Evolutionary conservation across 2,329 filamentous ascomycete species (phyloP).

Genomic region (Penicillium sp.): DNA sequence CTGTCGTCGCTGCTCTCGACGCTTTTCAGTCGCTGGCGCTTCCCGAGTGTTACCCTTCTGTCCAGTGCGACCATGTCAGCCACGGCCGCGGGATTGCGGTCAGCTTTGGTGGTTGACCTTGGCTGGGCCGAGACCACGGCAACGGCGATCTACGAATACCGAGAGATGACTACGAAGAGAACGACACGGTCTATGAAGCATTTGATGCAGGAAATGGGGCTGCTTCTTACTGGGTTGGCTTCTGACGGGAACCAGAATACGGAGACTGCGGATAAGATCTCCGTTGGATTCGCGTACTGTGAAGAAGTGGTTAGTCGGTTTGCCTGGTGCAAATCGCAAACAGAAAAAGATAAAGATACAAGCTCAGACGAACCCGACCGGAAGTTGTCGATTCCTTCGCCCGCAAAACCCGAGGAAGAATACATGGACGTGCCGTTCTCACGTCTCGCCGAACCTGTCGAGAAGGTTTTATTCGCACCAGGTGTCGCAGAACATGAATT

Average conservation of each 20-base stretch:
- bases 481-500: conserved; percentile 55
- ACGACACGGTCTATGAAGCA: conserved; percentile 72
- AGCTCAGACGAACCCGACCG: conserved; percentile 18
- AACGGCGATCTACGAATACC: conserved; percentile 86
- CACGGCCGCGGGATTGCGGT: conserved; percentile 77
- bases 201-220: conserved; percentile 66
- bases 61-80: conserved; percentile 71
- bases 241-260: conserved; percentile 24
- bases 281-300: conserved; percentile 70
- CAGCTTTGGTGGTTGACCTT: conserved; percentile 83
- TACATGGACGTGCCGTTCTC: conserved; percentile 65
- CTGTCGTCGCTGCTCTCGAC: conserved; percentile 73
- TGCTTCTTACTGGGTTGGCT: conserved; percentile 27
- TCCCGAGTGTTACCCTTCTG: conserved; percentile 76
- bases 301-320: conserved; percentile 75
- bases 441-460: conserved; percentile 69
- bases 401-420: conserved; percentile 36
- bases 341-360: conserved; percentile 3
- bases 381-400: conserved; percentile 46
- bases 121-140: conserved; percentile 89
- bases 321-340: conserved; percentile 65
- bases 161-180: conserved; percentile 69
- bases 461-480: conserved; percentile 68
- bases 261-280: conserved; percentile 35
- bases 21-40: conserved; percentile 76